Percentiles rank a stretch among this genome's conserved stretches.
These are phyloP conservation scores for Colletotrichum paranaense DNA, from an alignment of 2,329 filamentous ascomycete genomes.

Conservation along the genomic window DNA sequence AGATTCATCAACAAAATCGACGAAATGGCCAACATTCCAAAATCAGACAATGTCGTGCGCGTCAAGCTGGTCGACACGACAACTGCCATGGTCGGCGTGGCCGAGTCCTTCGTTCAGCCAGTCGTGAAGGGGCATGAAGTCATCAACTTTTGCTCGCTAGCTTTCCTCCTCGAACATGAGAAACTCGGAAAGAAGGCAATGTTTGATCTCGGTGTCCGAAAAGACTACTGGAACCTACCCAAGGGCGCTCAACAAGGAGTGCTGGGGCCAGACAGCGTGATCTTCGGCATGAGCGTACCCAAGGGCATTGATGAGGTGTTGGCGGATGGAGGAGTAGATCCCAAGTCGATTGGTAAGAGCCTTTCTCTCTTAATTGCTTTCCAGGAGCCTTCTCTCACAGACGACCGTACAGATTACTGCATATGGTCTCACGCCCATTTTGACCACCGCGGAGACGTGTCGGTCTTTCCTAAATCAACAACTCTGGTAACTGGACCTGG, in stretches of 20 bases:
- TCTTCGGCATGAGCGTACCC: slow-evolving; percentile 27
- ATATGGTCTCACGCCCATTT: slow-evolving; percentile 45
- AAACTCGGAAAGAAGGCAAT: slow-evolving; percentile 25
- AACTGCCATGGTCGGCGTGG: slow-evolving; percentile 28
- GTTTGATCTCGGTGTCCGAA: slow-evolving; percentile 35
- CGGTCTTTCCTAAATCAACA: slow-evolving; percentile 39
- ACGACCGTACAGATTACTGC: slow-evolving; percentile 34
- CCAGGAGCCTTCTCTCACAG: not conserved
- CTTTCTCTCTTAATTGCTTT: not conserved
- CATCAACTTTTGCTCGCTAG: slow-evolving; percentile 36
- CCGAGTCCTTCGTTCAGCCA: slow-evolving; percentile 33
- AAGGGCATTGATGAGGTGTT: slow-evolving; percentile 37
- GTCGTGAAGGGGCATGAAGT: slow-evolving; percentile 34
- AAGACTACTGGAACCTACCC: slow-evolving; percentile 36
- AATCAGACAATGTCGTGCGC: slow-evolving; percentile 30
- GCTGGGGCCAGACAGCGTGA: slow-evolving; percentile 19
- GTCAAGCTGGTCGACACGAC: slow-evolving; percentile 37
- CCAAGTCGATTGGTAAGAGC: slow-evolving; percentile 23
- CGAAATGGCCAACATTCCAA: slow-evolving; percentile 22
- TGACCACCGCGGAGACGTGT: slow-evolving; percentile 43
- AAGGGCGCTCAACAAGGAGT: not conserved
- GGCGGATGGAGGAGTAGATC: slow-evolving; percentile 18
- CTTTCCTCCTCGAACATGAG: slow-evolving; percentile 37
- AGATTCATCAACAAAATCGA: not conserved
- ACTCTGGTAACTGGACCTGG: slow-evolving; percentile 41